These are phyloP conservation scores for Microdochium nivale DNA, from an alignment of 2,329 filamentous ascomycete species.

Conservation along the genomic window DNA sequence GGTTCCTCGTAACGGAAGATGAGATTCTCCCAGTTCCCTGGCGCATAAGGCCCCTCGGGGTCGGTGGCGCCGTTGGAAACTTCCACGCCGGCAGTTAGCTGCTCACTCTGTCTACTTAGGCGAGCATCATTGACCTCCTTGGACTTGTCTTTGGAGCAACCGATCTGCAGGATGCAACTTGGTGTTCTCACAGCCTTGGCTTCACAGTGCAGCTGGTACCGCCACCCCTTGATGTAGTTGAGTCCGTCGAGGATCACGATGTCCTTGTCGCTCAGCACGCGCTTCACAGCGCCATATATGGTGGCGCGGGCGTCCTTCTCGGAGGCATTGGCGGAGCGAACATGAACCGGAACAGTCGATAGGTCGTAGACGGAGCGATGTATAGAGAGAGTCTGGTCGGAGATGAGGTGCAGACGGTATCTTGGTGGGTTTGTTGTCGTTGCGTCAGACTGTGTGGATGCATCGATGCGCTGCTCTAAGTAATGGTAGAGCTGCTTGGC, in stretches of 20 bases:
- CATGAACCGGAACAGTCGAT: constrained; percentile 46
- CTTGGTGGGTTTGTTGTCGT: constrained; percentile 17
- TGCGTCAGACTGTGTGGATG: constrained; percentile 18
- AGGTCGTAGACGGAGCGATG: constrained; percentile 64
- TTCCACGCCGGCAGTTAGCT: constrained; percentile 14
- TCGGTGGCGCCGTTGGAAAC: constrained; percentile 17
- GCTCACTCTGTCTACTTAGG: constrained; percentile 23
- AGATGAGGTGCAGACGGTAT: constrained; percentile 65
- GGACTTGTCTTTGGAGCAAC: constrained; percentile 44
- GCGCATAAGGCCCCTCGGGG: constrained; percentile 41
- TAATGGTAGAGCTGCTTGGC: constrained; percentile 58
- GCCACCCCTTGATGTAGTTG: constrained; percentile 87
- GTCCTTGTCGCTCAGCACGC: constrained; percentile 61
- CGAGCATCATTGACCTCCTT: constrained; percentile 51
- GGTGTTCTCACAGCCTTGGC: constrained; percentile 71
- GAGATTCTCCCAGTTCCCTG: constrained; percentile 65
- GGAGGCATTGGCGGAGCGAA: constrained; percentile 61
- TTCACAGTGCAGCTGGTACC: constrained; percentile 80
- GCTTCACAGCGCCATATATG: constrained; percentile 70
- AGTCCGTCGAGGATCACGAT: constrained; percentile 73
- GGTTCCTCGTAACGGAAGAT: constrained; percentile 81
- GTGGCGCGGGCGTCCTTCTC: constrained; percentile 77
- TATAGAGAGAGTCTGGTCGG: constrained; percentile 63
- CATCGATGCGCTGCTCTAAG: constrained; percentile 48
- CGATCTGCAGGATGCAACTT: constrained; percentile 64